These are phyloP conservation scores for Phoma sp. DNA, from an alignment of 2,329 filamentous ascomycete species.

Conservation along the genomic window DNA sequence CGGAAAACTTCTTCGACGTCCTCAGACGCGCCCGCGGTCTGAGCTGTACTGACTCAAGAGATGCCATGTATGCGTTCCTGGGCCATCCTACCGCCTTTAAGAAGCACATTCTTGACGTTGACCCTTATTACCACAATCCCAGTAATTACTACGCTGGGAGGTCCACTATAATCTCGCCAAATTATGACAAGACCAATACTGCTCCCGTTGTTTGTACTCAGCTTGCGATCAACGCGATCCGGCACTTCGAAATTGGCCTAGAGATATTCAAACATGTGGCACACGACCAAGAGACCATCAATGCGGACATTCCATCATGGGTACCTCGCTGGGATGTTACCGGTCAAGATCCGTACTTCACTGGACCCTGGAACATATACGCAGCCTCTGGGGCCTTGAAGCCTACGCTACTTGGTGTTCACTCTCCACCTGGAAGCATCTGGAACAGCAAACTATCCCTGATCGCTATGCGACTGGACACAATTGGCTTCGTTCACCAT, in stretches of 20 bases:
- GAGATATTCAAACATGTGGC: not conserved
- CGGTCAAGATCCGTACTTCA: not conserved
- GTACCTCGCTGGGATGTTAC: constrained; percentile 4
- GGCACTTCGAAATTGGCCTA: not conserved
- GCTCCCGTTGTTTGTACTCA: not conserved
- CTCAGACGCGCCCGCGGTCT: constrained; percentile 2
- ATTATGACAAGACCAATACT: not conserved
- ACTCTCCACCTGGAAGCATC: no score
- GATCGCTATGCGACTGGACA: no score
- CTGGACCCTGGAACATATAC: not conserved
- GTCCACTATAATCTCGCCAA: not conserved
- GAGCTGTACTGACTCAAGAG: constrained; percentile 4
- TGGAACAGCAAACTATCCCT: no score
- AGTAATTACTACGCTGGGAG: not conserved
- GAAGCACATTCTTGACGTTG: constrained; percentile 1
- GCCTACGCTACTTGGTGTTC: no score
- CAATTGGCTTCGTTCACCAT: no score
- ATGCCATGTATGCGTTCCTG: constrained; percentile 15
- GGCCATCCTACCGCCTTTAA: constrained; percentile 20
- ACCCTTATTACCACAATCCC: constrained; percentile 10
- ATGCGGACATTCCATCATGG: not conserved
- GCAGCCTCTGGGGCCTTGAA: not conserved
- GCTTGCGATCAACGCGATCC: not conserved
- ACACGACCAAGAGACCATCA: not conserved
- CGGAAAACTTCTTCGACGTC: constrained; percentile 12